Percentiles rank a stretch among this genome's conserved stretches.
Evolutionary conservation across 1,284 basidiomycete species (phyloP).

Genomic region (Neolentinus lepideus): DNA sequence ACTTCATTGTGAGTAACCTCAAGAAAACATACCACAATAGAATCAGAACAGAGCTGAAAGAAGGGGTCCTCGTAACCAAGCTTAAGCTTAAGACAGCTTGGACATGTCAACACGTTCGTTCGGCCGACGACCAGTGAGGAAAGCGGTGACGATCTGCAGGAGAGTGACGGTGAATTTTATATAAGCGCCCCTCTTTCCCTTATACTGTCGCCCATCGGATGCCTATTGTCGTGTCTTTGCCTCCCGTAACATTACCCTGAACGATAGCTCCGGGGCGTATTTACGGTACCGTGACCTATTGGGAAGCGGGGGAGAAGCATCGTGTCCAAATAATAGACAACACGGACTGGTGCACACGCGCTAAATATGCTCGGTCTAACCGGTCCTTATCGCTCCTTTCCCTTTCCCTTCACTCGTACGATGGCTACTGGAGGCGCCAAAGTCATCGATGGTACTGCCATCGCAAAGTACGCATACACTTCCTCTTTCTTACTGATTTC

Average conservation of each 20-base stretch:
- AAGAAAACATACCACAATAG: too few relatives aligned
- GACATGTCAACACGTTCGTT: not conserved
- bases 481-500: slow-evolving; percentile 5
- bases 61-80: too few relatives aligned
- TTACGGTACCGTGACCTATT: not conserved
- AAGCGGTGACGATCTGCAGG: not conserved
- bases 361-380: not conserved
- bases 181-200: not conserved
- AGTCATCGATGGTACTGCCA: slow-evolving; percentile 82
- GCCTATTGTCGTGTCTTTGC: too few relatives aligned
- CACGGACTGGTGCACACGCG: not conserved
- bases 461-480: slow-evolving; percentile 72
- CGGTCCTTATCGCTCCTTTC: slow-evolving; percentile 1
- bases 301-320: not conserved
- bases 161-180: not conserved
- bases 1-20: too few relatives aligned
- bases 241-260: not conserved
- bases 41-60: too few relatives aligned
- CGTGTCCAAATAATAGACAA: not conserved
- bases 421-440: slow-evolving; percentile 46
- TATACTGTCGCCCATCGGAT: too few relatives aligned
- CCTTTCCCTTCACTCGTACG: slow-evolving; percentile 22
- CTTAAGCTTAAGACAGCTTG: not conserved
- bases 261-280: not conserved
- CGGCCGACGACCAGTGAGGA: not conserved